Evolutionary conservation across 2,329 filamentous ascomycete genomes (phyloP).

Genomic region (Sarocladiaceae sp.): DNA sequence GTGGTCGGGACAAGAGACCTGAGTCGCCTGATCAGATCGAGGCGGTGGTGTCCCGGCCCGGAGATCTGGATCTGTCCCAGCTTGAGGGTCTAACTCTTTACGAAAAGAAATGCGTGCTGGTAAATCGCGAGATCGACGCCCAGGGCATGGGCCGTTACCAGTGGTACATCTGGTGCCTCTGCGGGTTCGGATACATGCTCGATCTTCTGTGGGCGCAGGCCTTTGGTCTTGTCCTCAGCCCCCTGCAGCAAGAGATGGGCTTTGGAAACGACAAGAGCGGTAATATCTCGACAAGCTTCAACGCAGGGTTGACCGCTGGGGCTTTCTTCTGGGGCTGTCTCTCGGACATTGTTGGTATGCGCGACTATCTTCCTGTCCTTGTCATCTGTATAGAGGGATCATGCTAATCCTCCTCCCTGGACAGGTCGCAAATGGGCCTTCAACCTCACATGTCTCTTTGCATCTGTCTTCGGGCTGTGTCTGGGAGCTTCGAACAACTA

Average conservation of each 20-base stretch:
- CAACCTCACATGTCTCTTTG: constrained; percentile 50
- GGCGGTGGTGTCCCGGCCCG: neutral
- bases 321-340: constrained; percentile 50
- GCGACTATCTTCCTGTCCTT: neutral
- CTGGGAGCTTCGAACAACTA: constrained; percentile 44
- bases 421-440: constrained; percentile 47
- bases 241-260: constrained; percentile 50
- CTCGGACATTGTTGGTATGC: constrained; percentile 40
- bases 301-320: constrained; percentile 46
- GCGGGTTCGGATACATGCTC: constrained; percentile 48
- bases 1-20: neutral
- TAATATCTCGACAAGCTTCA: constrained; percentile 49
- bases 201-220: constrained; percentile 54
- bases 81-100: constrained; percentile 23
- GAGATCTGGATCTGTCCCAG: constrained; percentile 6
- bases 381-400: neutral
- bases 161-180: constrained; percentile 45
- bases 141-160: constrained; percentile 49
- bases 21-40: constrained; percentile 3
- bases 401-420: neutral
- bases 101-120: constrained; percentile 28
- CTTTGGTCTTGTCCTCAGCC: constrained; percentile 46
- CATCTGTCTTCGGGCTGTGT: constrained; percentile 45
- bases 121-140: constrained; percentile 39
- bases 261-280: constrained; percentile 32